These are phyloP conservation scores for Colletotrichum horii DNA, from an alignment of 2,329 filamentous ascomycete species.

Conservation along the genomic window DNA sequence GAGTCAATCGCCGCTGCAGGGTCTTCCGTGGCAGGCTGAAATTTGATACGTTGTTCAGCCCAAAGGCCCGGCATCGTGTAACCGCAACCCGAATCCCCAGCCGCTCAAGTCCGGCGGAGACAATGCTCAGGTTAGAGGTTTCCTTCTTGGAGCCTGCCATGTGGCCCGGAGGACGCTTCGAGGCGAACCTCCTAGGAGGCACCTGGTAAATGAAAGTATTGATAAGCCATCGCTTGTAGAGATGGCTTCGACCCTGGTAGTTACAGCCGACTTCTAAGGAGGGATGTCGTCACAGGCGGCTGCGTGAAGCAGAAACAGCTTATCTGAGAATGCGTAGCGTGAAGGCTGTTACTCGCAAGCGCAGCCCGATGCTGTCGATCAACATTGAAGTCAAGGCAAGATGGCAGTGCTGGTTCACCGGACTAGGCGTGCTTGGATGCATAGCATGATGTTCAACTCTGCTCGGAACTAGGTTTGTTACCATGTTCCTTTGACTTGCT, in stretches of 20 bases:
- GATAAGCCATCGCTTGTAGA: not conserved
- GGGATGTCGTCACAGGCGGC: not conserved
- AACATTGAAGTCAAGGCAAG: not conserved
- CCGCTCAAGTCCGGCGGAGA: not conserved
- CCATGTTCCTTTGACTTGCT: not conserved
- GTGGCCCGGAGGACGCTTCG: not conserved
- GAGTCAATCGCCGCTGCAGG: slow-evolving; percentile 13
- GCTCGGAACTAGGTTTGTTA: not conserved
- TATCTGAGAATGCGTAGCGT: not conserved
- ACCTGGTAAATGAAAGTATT: not conserved
- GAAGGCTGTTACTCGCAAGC: not conserved
- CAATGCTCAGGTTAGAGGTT: not conserved
- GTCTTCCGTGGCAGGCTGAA: not conserved
- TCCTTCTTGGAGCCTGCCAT: not conserved
- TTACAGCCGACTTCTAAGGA: not conserved
- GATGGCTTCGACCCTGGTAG: not conserved
- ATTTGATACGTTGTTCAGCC: not conserved
- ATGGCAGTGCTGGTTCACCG: not conserved
- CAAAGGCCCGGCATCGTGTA: not conserved
- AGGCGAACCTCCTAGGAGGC: not conserved
- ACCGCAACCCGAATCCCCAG: not conserved
- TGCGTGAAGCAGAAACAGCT: not conserved
- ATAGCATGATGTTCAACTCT: not conserved
- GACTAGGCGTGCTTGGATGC: not conserved
- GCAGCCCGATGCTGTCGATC: not conserved